phyloP scores from a whole-genome alignment of 2,329 filamentous ascomycete species.

The Cephalotrichum gorgonifer region DNA sequence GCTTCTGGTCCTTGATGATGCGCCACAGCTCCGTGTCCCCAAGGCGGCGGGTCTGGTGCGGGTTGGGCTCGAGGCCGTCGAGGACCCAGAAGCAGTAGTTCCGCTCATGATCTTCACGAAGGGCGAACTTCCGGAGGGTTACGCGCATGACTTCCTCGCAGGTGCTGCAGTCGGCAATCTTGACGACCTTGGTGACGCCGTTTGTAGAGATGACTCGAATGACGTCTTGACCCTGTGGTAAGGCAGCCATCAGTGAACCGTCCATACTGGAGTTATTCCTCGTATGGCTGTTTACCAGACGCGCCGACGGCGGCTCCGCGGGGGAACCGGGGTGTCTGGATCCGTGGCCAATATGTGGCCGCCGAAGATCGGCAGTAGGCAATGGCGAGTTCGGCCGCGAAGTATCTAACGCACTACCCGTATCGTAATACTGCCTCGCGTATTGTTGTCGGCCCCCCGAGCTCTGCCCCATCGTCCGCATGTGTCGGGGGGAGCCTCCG shows the following conservation, averaged over 20 bases:
- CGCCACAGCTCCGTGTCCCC: slow-evolving; percentile 82
- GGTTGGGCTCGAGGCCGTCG: slow-evolving; percentile 73
- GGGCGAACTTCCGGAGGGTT: slow-evolving; percentile 76
- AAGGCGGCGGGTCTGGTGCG: slow-evolving; percentile 69
- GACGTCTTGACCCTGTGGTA: slow-evolving; percentile 78
- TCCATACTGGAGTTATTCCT: slow-evolving; percentile 79
- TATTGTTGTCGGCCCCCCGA: slow-evolving; percentile 21
- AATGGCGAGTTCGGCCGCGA: slow-evolving; percentile 65
- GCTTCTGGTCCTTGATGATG: slow-evolving; percentile 76
- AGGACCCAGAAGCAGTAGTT: slow-evolving; percentile 97
- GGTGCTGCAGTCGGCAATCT: slow-evolving; percentile 82
- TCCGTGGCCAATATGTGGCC: slow-evolving; percentile 39
- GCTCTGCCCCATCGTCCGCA: slow-evolving; percentile 18
- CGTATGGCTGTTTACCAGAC: slow-evolving; percentile 57
- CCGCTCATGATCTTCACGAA: slow-evolving; percentile 82
- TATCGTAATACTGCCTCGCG: slow-evolving; percentile 52
- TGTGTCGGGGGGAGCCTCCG: slow-evolving; percentile 48
- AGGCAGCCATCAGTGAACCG: slow-evolving; percentile 71
- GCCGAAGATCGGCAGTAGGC: slow-evolving; percentile 45
- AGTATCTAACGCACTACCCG: slow-evolving; percentile 30
- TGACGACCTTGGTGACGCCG: slow-evolving; percentile 86
- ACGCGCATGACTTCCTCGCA: slow-evolving; percentile 88
- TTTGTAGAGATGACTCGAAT: slow-evolving; percentile 90
- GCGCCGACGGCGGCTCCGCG: slow-evolving; percentile 52
- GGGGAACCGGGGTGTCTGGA: slow-evolving; percentile 50